Conservation (phyloP, 2,329 filamentous ascomycete species). For the Cladosporium oxysporum region DNA sequence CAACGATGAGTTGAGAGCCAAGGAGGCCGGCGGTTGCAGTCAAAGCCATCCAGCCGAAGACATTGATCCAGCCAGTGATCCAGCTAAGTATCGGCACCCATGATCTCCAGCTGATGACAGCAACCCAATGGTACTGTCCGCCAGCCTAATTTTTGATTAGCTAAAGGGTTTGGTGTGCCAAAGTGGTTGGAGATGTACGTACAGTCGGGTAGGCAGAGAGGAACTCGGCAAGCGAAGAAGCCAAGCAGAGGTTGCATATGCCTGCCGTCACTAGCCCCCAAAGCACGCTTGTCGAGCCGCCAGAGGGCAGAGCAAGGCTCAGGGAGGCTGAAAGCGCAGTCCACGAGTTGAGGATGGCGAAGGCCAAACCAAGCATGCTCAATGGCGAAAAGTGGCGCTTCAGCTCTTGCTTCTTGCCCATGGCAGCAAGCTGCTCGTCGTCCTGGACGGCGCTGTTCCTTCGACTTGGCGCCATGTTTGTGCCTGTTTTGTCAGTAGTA, state of each 20-base stretch:
- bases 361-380: conserved; percentile 63
- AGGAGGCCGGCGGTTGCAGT: conserved; percentile 69
- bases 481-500: conserved; percentile 5
- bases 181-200: not conserved
- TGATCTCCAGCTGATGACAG: conserved; percentile 60
- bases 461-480: conserved; percentile 12
- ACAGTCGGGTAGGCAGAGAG: conserved; percentile 57
- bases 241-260: conserved; percentile 69
- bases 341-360: conserved; percentile 66
- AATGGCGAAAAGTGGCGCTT: conserved; percentile 60
- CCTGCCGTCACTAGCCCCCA: conserved; percentile 65
- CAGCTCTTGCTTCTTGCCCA: conserved; percentile 61
- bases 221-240: conserved; percentile 69
- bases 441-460: conserved; percentile 38
- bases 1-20: conserved; percentile 66
- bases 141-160: conserved; percentile 41
- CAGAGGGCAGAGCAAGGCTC: conserved; percentile 65
- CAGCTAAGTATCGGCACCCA: conserved; percentile 67
- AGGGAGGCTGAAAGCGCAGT: conserved; percentile 61
- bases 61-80: conserved; percentile 72
- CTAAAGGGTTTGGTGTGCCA: not conserved
- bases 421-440: conserved; percentile 53
- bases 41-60: conserved; percentile 70
- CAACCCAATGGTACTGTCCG: conserved; percentile 70
- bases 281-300: conserved; percentile 69